phyloP scores from a whole-genome alignment of 1,139 yeast genomes.

The Suhomyces bokatorum region DNA sequence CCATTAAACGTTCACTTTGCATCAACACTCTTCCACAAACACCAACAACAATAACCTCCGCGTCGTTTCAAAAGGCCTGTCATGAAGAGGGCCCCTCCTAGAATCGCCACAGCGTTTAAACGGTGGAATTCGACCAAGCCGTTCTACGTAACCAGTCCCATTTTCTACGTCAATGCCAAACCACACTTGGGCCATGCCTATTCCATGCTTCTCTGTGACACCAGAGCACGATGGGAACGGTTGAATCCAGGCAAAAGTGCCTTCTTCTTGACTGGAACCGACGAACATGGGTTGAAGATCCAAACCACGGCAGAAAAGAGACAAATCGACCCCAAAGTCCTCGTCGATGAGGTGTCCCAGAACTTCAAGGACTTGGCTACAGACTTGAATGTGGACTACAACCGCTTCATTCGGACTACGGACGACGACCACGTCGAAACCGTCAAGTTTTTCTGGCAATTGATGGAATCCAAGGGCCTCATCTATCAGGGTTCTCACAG shows the following conservation, averaged over 20 bases:
- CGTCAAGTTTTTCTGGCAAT: conserved; percentile 69
- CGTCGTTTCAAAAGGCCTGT: background rate
- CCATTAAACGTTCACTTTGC: too few relatives aligned
- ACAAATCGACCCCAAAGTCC: conserved; percentile 54
- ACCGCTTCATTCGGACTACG: conserved; percentile 88
- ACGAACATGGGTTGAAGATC: conserved; percentile 94
- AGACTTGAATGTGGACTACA: conserved; percentile 56
- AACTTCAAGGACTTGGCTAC: conserved; percentile 66
- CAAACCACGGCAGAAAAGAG: conserved; percentile 66
- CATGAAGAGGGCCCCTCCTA: background rate
- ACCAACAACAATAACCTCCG: background rate
- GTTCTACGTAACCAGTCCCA: conserved; percentile 81
- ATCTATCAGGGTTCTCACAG: conserved; percentile 81
- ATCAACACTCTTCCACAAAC: background rate
- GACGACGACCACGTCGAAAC: conserved; percentile 72
- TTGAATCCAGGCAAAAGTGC: conserved; percentile 39
- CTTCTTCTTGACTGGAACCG: conserved; percentile 86
- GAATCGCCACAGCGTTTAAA: background rate
- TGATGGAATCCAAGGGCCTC: conserved; percentile 57
- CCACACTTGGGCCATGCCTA: conserved; percentile 96
- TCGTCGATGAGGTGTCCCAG: conserved; percentile 69
- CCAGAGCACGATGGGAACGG: conserved; percentile 70
- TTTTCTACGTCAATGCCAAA: conserved; percentile 90
- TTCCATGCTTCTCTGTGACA: conserved; percentile 83
- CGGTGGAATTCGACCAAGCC: conserved; percentile 26